Evolutionary conservation across 129 eudicot genomes (phyloP), one percentile per base, ranked within the genome.

Genomic region (Smallanthus sonchifolius): DNA sequence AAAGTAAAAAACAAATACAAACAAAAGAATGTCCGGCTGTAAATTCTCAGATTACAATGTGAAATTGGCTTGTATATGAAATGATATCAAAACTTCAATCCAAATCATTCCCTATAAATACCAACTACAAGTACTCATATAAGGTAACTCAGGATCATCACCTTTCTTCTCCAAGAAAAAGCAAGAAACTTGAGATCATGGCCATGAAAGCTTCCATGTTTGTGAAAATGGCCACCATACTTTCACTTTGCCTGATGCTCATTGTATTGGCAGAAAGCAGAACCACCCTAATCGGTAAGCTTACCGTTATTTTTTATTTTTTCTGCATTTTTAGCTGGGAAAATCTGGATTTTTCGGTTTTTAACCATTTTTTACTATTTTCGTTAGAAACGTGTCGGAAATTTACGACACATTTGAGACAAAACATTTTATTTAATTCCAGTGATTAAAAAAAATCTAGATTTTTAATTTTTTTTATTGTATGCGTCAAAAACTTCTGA

Each of bases 161-260:
- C 8, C 19, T 4, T 39, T 30, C 72, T 13, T 24, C 20, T 6
- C 61, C 4, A 55, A 55, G 14, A 9, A 2, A 17, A 55, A 19
- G 15, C 4, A 55, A 19, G 6, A 55, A 55, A 55, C 4, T 49
- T 0, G 7, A 49, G 20, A 64, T 39, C 56, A 78, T 70, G 82
- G 72, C 75, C 68, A 77, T 34, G 62, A 77, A 77, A n/a, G 69
- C 55, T 70, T 70, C 77, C 72, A 36, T 61, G 72, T 70, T 78
- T 10, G 45, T 78, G 55, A 78, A 42, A 11, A 38, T 70, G 28
- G 72, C 66, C n/a, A 7, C 49, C 11, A 42, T 78, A 16, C 59
- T 78, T 35, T 70, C 82, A 19, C 57, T 77, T 77, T 61, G 65
- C 63, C 66, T 77, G 5, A 56, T 76, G 74, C 35, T 76, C 47